Evolutionary conservation across 495 filamentous ascomycete genomes (phyloP), one percentile per base, ranked within the genome.

Genomic region (Beverwykella pulmonaria): DNA sequence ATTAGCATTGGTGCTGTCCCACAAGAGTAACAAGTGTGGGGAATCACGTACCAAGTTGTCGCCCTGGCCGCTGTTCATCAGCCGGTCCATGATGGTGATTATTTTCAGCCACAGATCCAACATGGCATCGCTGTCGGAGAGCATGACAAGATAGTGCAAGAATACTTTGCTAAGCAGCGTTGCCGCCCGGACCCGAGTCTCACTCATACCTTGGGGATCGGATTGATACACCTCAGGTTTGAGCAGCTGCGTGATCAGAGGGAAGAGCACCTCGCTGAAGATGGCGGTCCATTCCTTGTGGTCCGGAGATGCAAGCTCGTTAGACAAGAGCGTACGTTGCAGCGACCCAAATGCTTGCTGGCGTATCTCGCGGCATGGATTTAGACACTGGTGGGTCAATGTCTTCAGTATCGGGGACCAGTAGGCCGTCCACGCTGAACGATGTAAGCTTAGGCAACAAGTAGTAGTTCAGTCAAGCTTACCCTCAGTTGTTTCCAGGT

Each of bases 141-240:
- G 81, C 61, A 91, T 82, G 1, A 92, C 91, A 10, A 97, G 83
- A 75, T 97, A 96, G 73, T 97, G 95, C 72, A 98, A 73, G 79
- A 97, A 99, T 14, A 97, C 92, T 76, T 93, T 97, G 82, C 90
- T 96, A 27, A 97, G 84, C 47, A 98, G 80, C 25, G 88, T 96
- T 15, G 93, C 92, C 7, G 91, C 93, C 74, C 96, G 90, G 4
- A 98, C 91, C 59, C 94, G 84, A 15, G 93, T 98, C 75, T 97
- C 93, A 69, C 89, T 89, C 94, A 99, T 99, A 20, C 94, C 95
- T 30, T 88, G 77, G 8, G 93, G 89, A 71, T 99, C 94, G 1
- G 91, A 89, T 52, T 93, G 92, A 75, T 93, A 98, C 27, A 97
- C 88, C 77, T 99, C 94, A 0, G 94, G 95, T 77, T 97, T 97